Evolutionary conservation across 495 filamentous ascomycete genomes (phyloP), one percentile per base, ranked within the genome.

Genomic region (Aspergillus leporis): DNA sequence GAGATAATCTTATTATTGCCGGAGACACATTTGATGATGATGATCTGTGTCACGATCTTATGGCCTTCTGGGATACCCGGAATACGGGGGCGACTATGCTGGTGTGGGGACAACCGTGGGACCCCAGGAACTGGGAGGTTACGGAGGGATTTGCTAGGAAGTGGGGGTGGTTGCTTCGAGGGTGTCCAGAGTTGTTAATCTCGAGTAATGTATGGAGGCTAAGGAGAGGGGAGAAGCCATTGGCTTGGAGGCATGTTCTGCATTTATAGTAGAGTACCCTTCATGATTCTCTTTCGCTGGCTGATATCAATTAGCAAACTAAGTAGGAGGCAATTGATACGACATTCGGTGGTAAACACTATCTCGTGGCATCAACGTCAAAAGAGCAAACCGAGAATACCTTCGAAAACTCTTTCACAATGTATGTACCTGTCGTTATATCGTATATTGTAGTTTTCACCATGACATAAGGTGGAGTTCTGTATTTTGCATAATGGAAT

Each of bases 31-130:
- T 72, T 9, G 74, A 75, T 19, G 66, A 73, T 13, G 66, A 69
- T 16, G 72, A 75, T 14, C 58, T 78, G 43, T 74, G 70, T 28
- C 46, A 52, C 41, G 76, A 77, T 63, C 52, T 74, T 6, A 64
- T 70, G 68, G 70, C 18, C 18, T 64, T 64, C 22, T 64, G 62
- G 62, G 58, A 64, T 62, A 67, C 25, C 34, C 62, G n/a, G 63
- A 68, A 63, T 58, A 71, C 53, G 41, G 66, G 14, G 62, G 67
- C 58, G 48, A 70, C 49, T 58, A 10, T 80, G 4, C 43, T 80
- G 41, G 64, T 71, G 0, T 74, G 71, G 71, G 67, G 67, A 0
- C 47, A 63, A 3, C 50, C 67, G 19, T 72, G 68, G 69, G 64
- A 69, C 51, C 23, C 63, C 4, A 9, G 28, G 21, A 66, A 64